These are phyloP conservation scores for Chalciporus chontae DNA, from an alignment of 768 basidiomycete species.

Conservation along the genomic window DNA sequence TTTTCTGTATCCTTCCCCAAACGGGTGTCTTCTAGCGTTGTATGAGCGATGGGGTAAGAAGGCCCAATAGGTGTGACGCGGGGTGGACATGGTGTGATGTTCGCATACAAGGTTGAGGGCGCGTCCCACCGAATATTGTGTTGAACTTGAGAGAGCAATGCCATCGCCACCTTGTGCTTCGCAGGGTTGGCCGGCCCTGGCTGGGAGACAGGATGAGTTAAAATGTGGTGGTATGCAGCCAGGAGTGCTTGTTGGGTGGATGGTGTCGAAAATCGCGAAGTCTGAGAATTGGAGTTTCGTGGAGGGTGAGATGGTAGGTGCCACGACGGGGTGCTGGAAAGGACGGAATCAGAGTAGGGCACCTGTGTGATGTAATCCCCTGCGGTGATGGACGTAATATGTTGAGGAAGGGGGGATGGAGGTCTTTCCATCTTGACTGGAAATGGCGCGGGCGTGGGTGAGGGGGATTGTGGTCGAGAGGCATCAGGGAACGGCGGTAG, in stretches of 20 bases:
- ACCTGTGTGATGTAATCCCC: conserved; percentile 72
- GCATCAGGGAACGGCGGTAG: conserved; percentile 35
- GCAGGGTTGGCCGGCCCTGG: conserved; percentile 51
- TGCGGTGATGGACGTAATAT: conserved; percentile 39
- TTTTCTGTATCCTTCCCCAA: conserved; percentile 46
- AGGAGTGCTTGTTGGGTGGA: conserved; percentile 63
- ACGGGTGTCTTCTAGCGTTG: conserved; percentile 28
- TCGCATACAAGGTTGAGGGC: conserved; percentile 61
- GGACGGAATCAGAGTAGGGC: conserved; percentile 70
- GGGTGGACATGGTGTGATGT: conserved; percentile 56
- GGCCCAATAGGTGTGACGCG: conserved; percentile 62
- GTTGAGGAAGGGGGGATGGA: conserved; percentile 43
- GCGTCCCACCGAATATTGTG: conserved; percentile 62
- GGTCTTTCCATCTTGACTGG: conserved; percentile 31
- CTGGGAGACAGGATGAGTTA: conserved; percentile 62
- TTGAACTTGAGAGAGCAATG: conserved; percentile 58
- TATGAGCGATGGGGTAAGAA: conserved; percentile 53
- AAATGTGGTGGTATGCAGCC: conserved; percentile 71
- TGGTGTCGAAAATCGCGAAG: conserved; percentile 42
- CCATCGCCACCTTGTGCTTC: conserved; percentile 75
- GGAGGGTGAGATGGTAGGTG: conserved; percentile 52
- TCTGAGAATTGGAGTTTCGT: conserved; percentile 16
- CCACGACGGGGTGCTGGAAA: conserved; percentile 63
- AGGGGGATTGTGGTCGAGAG: conserved; percentile 25
- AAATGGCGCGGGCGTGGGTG: conserved; percentile 37